A percentile compares a stretch with the other conserved stretches of the same genome.
Evolutionary conservation across 345 rosid genomes (phyloP).

Genomic region (Lepidium aucheri): DNA sequence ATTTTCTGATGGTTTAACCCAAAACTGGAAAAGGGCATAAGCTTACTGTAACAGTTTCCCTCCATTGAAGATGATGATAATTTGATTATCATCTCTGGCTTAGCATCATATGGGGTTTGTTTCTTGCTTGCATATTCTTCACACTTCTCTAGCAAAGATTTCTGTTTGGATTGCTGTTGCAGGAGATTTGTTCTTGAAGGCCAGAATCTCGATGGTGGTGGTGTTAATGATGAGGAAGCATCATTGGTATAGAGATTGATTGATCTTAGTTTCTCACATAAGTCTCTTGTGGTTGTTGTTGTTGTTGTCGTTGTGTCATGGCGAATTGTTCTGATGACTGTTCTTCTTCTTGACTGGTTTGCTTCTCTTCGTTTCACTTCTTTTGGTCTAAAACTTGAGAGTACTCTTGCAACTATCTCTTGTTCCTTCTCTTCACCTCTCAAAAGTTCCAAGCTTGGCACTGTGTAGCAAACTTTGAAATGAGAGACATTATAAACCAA

Average conservation of each 20-base stretch:
- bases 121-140: conserved; percentile 22
- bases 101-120: conserved; percentile 8
- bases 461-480: conserved; percentile 23
- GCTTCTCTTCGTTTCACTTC: conserved; percentile 44
- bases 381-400: conserved; percentile 44
- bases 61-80: conserved; percentile 2
- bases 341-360: conserved; percentile 46
- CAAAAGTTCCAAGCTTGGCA: conserved; percentile 34
- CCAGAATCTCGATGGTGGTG: conserved; percentile 37
- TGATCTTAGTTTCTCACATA: conserved; percentile 36
- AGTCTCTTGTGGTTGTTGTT: conserved; percentile 5
- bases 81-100: neutral
- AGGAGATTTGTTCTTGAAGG: conserved; percentile 23
- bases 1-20: conserved; percentile 22
- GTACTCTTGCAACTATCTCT: conserved; percentile 44
- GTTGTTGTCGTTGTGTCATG: neutral
- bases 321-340: conserved; percentile 12
- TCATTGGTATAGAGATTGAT: conserved; percentile 41
- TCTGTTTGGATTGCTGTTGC: conserved; percentile 18
- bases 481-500: neutral
- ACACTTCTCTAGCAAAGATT: conserved; percentile 30
- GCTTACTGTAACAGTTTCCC: conserved; percentile 25
- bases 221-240: conserved; percentile 11
- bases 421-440: conserved; percentile 45
- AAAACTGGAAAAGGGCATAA: conserved; percentile 24